These are phyloP conservation scores for Antarctomyces pellizariae DNA, from an alignment of 495 filamentous ascomycete species.

Conservation along the genomic window DNA sequence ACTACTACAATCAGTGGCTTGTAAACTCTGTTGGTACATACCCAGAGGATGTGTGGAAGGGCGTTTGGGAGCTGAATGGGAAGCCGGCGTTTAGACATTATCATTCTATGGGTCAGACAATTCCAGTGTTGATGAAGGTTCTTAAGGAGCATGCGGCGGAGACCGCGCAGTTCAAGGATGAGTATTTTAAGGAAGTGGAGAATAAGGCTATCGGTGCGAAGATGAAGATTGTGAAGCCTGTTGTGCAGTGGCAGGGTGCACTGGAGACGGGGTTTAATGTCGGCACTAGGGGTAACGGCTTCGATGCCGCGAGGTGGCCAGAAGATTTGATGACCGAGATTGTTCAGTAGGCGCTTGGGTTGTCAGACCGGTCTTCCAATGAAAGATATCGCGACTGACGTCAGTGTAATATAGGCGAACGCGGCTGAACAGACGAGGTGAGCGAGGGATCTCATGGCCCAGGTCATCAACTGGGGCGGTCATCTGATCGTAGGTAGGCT, in stretches of 20 bases:
- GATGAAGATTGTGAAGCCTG: slow-evolving; percentile 2
- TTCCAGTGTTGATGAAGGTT: slow-evolving; percentile 8
- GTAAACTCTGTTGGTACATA: slow-evolving; percentile 6
- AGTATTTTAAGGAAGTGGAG: slow-evolving; percentile 9
- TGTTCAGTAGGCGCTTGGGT: no score
- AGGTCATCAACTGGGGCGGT: no score
- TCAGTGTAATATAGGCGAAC: no score
- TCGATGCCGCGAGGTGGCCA: slow-evolving; percentile 15
- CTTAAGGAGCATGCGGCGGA: no score
- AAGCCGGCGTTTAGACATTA: slow-evolving; percentile 7
- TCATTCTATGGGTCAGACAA: slow-evolving; percentile 4
- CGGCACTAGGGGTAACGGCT: slow-evolving; percentile 10
- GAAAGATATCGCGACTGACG: no score
- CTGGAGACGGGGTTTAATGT: slow-evolving; percentile 10
- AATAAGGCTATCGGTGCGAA: slow-evolving; percentile 1
- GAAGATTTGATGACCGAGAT: slow-evolving; percentile 4
- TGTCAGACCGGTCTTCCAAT: no score
- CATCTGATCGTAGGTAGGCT: no score
- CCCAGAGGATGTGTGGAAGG: slow-evolving; percentile 5
- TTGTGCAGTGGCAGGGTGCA: slow-evolving; percentile 4
- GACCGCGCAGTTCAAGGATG: slow-evolving; percentile 8
- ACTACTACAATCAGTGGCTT: slow-evolving; percentile 15
- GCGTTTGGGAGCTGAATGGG: slow-evolving; percentile 4
- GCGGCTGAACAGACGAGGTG: no score
- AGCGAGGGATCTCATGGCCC: no score